Evolutionary conservation across 73 alveolate species (phyloP).

Genomic region (Breviolum minutum): DNA sequence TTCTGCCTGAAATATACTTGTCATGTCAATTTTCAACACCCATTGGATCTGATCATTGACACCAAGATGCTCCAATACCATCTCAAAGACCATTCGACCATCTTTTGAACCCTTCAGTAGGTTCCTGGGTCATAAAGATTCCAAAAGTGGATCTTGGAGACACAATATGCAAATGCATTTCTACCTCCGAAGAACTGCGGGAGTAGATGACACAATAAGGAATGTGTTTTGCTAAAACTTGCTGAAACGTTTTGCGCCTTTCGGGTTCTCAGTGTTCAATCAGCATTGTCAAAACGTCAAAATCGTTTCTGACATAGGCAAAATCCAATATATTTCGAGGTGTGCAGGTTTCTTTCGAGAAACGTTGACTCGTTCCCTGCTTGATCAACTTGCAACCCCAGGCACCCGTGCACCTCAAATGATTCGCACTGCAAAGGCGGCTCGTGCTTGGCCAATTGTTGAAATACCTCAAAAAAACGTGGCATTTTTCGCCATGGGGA

Average conservation of each 20-base stretch:
- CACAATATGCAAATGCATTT: no score
- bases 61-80: slow-evolving; percentile 55
- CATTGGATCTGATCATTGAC: background rate
- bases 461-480: slow-evolving; percentile 11
- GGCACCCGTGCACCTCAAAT: slow-evolving; percentile 74
- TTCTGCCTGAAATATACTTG: no score
- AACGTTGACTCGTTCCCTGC: background rate
- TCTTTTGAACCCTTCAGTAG: slow-evolving; percentile 57
- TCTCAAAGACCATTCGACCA: slow-evolving; percentile 90
- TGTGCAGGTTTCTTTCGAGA: background rate
- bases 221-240: no score
- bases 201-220: no score
- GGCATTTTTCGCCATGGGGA: background rate
- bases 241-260: no score
- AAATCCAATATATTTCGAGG: background rate
- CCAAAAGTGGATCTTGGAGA: background rate
- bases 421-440: slow-evolving; percentile 64
- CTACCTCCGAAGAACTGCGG: no score
- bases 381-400: background rate
- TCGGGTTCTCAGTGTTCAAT: no score
- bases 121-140: slow-evolving; percentile 12
- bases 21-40: no score
- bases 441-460: slow-evolving; percentile 77
- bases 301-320: no score
- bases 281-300: no score